Percentiles rank a stretch among this genome's conserved stretches.
These are phyloP conservation scores for Dendrobium officinale DNA, from an alignment of 106 monocot species.

Conservation along the genomic window DNA sequence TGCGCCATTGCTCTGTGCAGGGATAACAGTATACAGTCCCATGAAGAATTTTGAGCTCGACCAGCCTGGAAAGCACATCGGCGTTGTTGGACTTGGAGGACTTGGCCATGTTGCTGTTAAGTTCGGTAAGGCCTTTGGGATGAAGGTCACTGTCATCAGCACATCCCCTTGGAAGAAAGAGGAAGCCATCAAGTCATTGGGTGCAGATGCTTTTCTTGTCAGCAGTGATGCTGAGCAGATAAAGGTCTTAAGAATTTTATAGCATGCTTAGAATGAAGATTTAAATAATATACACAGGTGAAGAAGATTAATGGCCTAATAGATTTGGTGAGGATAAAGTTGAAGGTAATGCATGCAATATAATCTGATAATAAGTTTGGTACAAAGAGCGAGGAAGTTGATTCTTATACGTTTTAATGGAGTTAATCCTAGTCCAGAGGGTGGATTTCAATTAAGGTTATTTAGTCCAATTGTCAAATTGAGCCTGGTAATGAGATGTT, in stretches of 20 bases:
- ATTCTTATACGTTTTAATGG: no score
- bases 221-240: constrained; percentile 13
- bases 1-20: constrained; percentile 9
- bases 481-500: no score
- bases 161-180: constrained; percentile 4
- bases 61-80: background rate
- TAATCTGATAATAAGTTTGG: no score
- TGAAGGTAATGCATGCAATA: no score
- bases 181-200: constrained; percentile 9
- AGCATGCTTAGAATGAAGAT: background rate
- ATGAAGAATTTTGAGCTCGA: constrained; percentile 6
- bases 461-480: no score
- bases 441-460: no score
- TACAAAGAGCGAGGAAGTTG: no score
- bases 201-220: constrained; percentile 16
- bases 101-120: constrained; percentile 16
- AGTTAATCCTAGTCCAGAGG: background rate
- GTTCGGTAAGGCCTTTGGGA: constrained; percentile 16
- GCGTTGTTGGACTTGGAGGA: constrained; percentile 16
- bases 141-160: constrained; percentile 17
- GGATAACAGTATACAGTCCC: constrained; percentile 14
- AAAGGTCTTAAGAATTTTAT: background rate
- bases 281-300: background rate
- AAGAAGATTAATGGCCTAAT: no score
- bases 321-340: no score